A percentile compares a stretch with the other conserved stretches of the same genome.
phyloP scores from a whole-genome alignment of 2,329 filamentous ascomycete genomes.

The Pseudodiploospora longispora region DNA sequence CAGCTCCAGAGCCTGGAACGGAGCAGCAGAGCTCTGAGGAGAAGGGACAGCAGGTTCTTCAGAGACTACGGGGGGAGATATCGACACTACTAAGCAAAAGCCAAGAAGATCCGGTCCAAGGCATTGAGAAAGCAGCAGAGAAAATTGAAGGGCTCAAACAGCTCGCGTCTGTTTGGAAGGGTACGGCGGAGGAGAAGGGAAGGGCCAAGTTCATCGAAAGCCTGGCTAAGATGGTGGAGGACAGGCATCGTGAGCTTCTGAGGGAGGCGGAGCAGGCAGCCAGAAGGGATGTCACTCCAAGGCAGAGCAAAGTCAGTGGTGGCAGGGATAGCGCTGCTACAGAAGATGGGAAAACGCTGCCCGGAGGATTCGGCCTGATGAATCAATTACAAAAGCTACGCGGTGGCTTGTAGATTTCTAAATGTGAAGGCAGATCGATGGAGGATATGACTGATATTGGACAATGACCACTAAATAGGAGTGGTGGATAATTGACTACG shows the following conservation, averaged over 20 bases:
- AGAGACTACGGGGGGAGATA: conserved; percentile 64
- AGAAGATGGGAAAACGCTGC: conserved; percentile 34
- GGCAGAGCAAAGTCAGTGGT: conserved; percentile 22
- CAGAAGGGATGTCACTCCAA: conserved; percentile 22
- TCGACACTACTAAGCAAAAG: conserved; percentile 51
- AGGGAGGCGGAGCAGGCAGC: conserved; percentile 40
- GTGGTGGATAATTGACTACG: no score
- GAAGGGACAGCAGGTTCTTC: conserved; percentile 75
- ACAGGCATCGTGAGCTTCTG: conserved; percentile 50
- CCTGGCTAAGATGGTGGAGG: conserved; percentile 75
- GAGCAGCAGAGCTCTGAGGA: conserved; percentile 65
- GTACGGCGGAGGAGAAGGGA: conserved; percentile 90
- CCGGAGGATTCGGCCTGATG: conserved; percentile 51
- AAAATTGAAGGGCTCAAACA: conserved; percentile 71
- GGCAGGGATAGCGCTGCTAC: conserved; percentile 26
- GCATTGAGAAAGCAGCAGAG: conserved; percentile 64
- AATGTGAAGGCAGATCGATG: neutral
- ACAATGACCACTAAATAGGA: no score
- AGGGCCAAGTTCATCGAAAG: conserved; percentile 73
- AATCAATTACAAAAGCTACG: conserved; percentile 55
- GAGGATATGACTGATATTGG: no score
- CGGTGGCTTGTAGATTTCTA: conserved; percentile 33
- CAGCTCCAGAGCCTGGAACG: conserved; percentile 66
- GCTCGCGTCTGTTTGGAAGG: conserved; percentile 78
- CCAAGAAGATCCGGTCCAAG: conserved; percentile 49